These are phyloP conservation scores for Claviceps paspali DNA, from an alignment of 2,329 filamentous ascomycete genomes.

Conservation along the genomic window DNA sequence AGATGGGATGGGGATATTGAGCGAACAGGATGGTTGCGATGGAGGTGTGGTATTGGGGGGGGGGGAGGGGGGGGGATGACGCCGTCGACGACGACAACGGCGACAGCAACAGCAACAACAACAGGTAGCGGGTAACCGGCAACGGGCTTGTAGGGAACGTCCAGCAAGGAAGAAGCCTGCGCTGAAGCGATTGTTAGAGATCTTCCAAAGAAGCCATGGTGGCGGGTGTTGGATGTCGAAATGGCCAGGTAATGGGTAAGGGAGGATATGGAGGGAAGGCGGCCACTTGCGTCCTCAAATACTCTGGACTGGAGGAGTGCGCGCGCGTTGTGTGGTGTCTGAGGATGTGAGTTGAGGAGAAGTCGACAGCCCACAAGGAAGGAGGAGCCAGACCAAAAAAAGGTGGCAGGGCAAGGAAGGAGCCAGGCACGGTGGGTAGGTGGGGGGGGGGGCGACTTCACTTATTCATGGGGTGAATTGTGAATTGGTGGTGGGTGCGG, in stretches of 20 bases:
- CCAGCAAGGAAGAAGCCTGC: conserved; percentile 7
- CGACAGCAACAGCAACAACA: neutral
- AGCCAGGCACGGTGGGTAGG: too few species aligned
- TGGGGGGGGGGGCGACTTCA: too few species aligned
- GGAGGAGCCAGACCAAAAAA: neutral
- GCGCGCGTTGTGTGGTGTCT: too few species aligned
- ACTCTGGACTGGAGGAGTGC: too few species aligned
- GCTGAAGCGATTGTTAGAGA: conserved; percentile 6
- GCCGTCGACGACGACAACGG: neutral
- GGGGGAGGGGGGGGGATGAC: neutral
- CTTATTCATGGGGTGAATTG: neutral
- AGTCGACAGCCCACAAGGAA: neutral
- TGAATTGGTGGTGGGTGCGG: neutral
- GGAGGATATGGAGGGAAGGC: neutral
- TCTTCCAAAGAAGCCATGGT: conserved; percentile 5
- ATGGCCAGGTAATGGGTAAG: conserved; percentile 6
- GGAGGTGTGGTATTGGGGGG: neutral
- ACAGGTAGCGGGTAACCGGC: neutral
- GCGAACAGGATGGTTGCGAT: conserved; percentile 1
- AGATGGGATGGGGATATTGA: conserved; percentile 1
- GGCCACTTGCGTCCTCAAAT: conserved; percentile 7
- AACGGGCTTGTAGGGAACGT: conserved; percentile 5
- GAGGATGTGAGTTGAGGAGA: neutral
- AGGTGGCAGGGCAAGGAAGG: neutral
- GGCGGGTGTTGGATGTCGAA: conserved; percentile 2